Conservation (phyloP, 1,139 yeast genomes). For the Williopsis jadinii region DNA sequence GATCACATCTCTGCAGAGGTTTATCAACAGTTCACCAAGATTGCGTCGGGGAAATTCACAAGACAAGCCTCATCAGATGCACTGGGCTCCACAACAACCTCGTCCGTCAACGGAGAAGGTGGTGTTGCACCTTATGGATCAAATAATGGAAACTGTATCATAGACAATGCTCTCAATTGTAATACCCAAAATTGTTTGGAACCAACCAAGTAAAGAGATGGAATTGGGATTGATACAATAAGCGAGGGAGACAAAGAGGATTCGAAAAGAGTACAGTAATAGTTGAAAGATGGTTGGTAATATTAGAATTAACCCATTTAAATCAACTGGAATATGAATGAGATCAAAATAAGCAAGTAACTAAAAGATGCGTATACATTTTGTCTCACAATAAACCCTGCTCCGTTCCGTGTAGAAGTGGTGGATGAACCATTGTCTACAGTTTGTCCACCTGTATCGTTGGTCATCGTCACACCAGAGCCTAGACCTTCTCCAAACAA, state of each 20-base stretch:
- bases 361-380: too few relatives aligned
- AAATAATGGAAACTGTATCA: slow-evolving; percentile 30
- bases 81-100: slow-evolving; percentile 5
- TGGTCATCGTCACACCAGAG: slow-evolving; percentile 6
- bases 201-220: slow-evolving; percentile 1
- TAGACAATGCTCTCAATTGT: slow-evolving; percentile 41
- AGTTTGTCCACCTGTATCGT: not conserved
- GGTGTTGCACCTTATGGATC: slow-evolving; percentile 26
- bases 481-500: slow-evolving; percentile 2
- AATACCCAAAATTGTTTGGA: slow-evolving; percentile 34
- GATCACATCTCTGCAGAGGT: slow-evolving; percentile 22
- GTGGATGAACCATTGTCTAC: not conserved
- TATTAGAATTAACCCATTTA: not conserved
- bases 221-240: not conserved
- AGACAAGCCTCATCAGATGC: slow-evolving; percentile 14
- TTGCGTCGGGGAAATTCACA: slow-evolving; percentile 28
- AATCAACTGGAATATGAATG: too few relatives aligned
- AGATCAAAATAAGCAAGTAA: too few relatives aligned
- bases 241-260: not conserved
- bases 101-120: slow-evolving; percentile 2
- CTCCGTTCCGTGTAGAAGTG: too few relatives aligned
- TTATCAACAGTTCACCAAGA: slow-evolving; percentile 28
- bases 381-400: too few relatives aligned
- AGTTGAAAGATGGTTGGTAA: not conserved
- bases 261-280: not conserved